Evolutionary conservation across 352 stramenopile genomes (phyloP).

Genomic region (Globisporangium solare): DNA sequence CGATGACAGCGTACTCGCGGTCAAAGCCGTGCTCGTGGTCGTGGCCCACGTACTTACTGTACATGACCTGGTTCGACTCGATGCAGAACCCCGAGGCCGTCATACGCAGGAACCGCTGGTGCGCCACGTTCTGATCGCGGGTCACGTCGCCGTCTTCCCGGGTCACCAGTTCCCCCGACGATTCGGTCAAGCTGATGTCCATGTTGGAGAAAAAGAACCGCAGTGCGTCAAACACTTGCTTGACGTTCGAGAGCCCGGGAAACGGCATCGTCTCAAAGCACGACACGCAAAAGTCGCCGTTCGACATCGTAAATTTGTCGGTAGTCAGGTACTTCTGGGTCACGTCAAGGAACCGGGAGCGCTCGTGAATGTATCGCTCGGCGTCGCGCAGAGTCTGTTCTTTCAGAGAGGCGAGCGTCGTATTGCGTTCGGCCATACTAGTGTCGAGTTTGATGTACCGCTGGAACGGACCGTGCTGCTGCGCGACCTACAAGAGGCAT

Average conservation of each 20-base stretch:
- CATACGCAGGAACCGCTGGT: conserved; percentile 6
- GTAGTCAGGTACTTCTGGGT: conserved; percentile 16
- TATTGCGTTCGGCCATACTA: conserved; percentile 11
- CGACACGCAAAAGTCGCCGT: conserved; percentile 21
- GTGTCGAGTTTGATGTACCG: conserved; percentile 18
- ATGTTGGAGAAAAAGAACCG: conserved; percentile 37
- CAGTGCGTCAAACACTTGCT: conserved; percentile 31
- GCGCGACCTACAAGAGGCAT: not conserved
- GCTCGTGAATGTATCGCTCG: conserved; percentile 19
- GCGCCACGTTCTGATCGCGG: not conserved
- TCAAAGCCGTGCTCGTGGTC: too few relatives aligned
- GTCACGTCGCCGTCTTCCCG: conserved; percentile 22
- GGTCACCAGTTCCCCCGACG: conserved; percentile 25
- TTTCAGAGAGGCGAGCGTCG: conserved; percentile 15
- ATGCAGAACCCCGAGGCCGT: conserved; percentile 6
- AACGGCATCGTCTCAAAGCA: conserved; percentile 22
- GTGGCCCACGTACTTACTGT: conserved; percentile 4
- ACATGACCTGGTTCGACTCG: conserved; percentile 12
- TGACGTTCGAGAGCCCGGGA: conserved; percentile 19
- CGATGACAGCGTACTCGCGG: conserved; percentile 22
- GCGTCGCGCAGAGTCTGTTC: conserved; percentile 18
- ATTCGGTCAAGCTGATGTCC: conserved; percentile 39
- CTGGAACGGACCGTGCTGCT: conserved; percentile 14
- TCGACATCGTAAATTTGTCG: conserved; percentile 19
- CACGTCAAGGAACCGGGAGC: conserved; percentile 11